phyloP scores from a whole-genome alignment of 2,329 filamentous ascomycete genomes.

The Ramularia collo-cygni region DNA sequence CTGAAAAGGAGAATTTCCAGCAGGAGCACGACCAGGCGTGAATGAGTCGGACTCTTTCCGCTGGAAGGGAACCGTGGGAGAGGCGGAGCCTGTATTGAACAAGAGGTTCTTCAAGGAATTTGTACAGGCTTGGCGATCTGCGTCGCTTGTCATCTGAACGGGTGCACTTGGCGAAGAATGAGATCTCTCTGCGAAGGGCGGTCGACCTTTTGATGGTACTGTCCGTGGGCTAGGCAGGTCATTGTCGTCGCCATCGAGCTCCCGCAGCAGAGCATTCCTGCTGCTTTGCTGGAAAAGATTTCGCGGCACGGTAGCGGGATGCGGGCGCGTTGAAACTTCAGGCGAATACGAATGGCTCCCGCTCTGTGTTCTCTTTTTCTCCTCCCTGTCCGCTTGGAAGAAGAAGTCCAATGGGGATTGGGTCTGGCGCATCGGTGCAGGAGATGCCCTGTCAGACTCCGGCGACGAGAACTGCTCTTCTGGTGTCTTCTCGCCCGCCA shows the following conservation, averaged over 20 bases:
- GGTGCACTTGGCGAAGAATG: slow-evolving; percentile 22
- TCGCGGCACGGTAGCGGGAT: slow-evolving; percentile 21
- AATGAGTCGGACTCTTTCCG: slow-evolving; percentile 16
- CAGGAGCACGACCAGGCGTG: slow-evolving; percentile 11
- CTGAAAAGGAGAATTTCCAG: slow-evolving; percentile 36
- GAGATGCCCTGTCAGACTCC: slow-evolving; percentile 38
- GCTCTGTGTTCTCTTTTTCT: slow-evolving; percentile 57
- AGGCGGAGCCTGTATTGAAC: slow-evolving; percentile 24
- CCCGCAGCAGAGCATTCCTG: slow-evolving; percentile 58
- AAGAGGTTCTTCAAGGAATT: slow-evolving; percentile 41
- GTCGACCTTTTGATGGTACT: slow-evolving; percentile 19
- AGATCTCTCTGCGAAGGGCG: slow-evolving; percentile 24
- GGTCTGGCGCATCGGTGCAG: slow-evolving; percentile 43
- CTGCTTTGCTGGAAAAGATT: slow-evolving; percentile 29
- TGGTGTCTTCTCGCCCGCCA: slow-evolving; percentile 38
- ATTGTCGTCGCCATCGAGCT: slow-evolving; percentile 53
- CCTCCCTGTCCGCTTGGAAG: slow-evolving; percentile 78
- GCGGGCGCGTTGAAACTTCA: slow-evolving; percentile 31
- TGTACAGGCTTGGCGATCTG: slow-evolving; percentile 46
- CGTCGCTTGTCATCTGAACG: slow-evolving; percentile 21
- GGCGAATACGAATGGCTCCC: slow-evolving; percentile 52
- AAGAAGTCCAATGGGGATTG: slow-evolving; percentile 83
- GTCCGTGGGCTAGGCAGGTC: slow-evolving; percentile 20
- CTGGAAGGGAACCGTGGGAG: slow-evolving; percentile 16
- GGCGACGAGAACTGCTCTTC: slow-evolving; percentile 44